Evolutionary conservation across 192 early-diverging fungal genomes (phyloP), one percentile per base, ranked within the genome.

Genomic region (Mycoemilia scoparia): DNA sequence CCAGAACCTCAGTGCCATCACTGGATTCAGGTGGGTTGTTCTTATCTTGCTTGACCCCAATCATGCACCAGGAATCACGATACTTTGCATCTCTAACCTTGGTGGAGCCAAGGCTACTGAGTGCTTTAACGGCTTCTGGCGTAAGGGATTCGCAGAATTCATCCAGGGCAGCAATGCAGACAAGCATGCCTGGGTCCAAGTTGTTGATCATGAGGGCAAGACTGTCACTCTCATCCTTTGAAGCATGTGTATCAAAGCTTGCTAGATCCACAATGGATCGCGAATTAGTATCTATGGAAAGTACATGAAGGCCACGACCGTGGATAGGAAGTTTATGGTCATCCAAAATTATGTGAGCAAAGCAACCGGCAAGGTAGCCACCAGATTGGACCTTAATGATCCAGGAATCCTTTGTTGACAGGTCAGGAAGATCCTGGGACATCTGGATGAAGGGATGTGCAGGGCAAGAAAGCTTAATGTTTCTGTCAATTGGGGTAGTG

Each of bases 61-160:
- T 73, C n/a, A 87, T 24, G 32, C 73, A 79, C 70, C 72, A 88
- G 13, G 80, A 82, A 36, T 88, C 84, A 28, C 82, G 72, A 47
- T 79, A 82, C 21, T 53, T 38, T 17, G 81, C 28, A 1, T 77
- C 27, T 6, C 60, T 45, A 32, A 82, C 64, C 14, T 35, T 43
- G 0, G 39, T 34, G 21, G 69, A 63, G 1, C 84, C 84, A 0
- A 88, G 46, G n/a, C 57, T 39, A 36, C 73, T 74, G 30, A 66
- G 62, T 0, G 71, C 77, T 32, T 47, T 41, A 7, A 54, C 49
- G 1, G 77, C 79, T 1, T 57, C 46, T 6, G 64, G 53, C 1
- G 72, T 71, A 36, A 88, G 37, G 13, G 74, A 64, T 39, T 84
- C 78, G 18, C 64, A 51, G 39, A 62, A 71, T 38, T 88, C 84